A percentile compares a stretch with the other conserved stretches of the same genome.
These are phyloP conservation scores for Beauveria medogensis DNA, from an alignment of 2,329 filamentous ascomycete genomes.

Conservation along the genomic window DNA sequence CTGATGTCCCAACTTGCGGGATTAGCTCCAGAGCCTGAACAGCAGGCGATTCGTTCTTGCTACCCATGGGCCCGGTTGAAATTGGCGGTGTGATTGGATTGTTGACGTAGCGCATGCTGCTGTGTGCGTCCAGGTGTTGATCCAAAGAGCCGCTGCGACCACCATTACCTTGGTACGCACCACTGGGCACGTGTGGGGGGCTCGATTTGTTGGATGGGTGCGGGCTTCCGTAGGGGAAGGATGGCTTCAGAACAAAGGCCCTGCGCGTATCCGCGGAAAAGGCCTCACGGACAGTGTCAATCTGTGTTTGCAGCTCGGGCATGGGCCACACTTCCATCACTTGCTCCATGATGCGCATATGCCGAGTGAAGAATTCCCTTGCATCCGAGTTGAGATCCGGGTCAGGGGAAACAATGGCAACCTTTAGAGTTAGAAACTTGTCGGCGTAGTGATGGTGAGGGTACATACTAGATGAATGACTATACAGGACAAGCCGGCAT, in stretches of 20 bases:
- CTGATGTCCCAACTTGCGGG: constrained; percentile 47
- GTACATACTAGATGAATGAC: constrained; percentile 80
- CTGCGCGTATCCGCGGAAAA: constrained; percentile 82
- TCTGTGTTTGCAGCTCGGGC: constrained; percentile 82
- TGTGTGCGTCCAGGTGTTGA: constrained; percentile 45
- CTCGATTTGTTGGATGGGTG: constrained; percentile 55
- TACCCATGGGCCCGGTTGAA: constrained; percentile 62
- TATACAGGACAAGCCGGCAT: constrained; percentile 81
- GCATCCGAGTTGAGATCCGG: constrained; percentile 79
- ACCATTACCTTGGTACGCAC: constrained; percentile 40
- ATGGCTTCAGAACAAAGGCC: constrained; percentile 81
- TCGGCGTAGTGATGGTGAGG: background rate
- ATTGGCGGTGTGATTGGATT: constrained; percentile 77
- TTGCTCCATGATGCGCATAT: constrained; percentile 87
- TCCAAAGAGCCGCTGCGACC: constrained; percentile 42
- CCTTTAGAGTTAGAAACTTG: constrained; percentile 40
- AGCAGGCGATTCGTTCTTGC: constrained; percentile 69
- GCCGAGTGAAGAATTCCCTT: constrained; percentile 79
- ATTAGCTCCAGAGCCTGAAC: constrained; percentile 67
- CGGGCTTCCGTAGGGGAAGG: constrained; percentile 80
- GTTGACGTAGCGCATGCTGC: constrained; percentile 51
- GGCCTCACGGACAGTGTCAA: constrained; percentile 79
- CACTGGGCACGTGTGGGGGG: constrained; percentile 46
- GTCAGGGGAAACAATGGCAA: constrained; percentile 88
- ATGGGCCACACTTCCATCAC: constrained; percentile 79